Evolutionary conservation across 331 rosid genomes (phyloP), one percentile per base, ranked within the genome.

Genomic region (Rhamnella rubrinervis): DNA sequence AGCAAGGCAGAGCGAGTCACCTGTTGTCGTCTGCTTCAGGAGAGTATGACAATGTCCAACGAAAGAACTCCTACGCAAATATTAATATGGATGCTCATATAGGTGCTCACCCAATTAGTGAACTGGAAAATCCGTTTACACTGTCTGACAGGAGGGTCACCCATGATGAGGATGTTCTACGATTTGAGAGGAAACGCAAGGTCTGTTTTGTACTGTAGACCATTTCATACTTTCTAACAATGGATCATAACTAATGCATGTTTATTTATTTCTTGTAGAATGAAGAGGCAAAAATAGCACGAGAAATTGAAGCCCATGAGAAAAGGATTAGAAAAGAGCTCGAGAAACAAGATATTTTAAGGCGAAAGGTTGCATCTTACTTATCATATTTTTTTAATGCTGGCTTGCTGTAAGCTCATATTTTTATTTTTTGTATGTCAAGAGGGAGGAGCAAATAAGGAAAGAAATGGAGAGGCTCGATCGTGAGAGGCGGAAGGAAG

Each of bases 261-360:
- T 63, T 56, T 70, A 59, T 31, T 71, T 71, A 65, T 49, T 35
- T 25, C 38, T 71, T 67, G 69, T 75, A 90, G 96, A 82, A 55
- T 73, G 90, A 88, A 58, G 95, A 83, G 78, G 82, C 84, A 16
- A 86, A 89, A 84, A 73, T 85, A 72, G 87, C 82, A 40, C 80
- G 83, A 53, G 96, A 88, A 69, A 71, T 88, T 82, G 96, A 88
- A 79, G 95, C 82, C 50, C 85, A 88, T 18, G 95, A 90, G 80
- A 87, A 76, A 72, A 86, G 80, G 71, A 79, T 87, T 59, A 78
- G 87, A 58, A 90, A 87, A 80, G 96, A 90, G 74, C 87, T 84
- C 64, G 92, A 70, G 74, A 90, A 87, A 67, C 92, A 86, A 81
- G 95, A 90, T 84, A 81, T 88, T 56, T 59, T 90, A 72, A 84